phyloP scores from a whole-genome alignment of 139 green algal species.

The Trebouxia sp. region DNA sequence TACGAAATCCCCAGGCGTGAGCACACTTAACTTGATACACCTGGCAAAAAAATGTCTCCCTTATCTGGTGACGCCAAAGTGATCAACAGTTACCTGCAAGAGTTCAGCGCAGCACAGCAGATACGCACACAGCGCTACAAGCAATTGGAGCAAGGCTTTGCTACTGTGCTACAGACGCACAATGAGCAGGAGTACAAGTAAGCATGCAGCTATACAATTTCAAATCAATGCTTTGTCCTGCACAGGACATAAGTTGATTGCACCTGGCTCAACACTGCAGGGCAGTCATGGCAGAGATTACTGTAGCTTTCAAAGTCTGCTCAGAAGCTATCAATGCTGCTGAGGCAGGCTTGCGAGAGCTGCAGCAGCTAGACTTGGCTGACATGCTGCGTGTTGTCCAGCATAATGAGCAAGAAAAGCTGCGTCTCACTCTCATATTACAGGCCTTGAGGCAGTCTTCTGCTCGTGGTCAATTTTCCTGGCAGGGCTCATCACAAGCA shows the following conservation, averaged over 20 bases:
- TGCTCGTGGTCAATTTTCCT: neutral
- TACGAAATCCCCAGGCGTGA: conserved; percentile 32
- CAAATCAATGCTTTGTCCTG: too few species aligned
- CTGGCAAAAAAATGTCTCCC: neutral
- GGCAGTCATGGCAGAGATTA: conserved; percentile 12
- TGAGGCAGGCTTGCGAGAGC: neutral
- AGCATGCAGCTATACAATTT: neutral
- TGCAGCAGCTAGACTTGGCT: conserved; percentile 26
- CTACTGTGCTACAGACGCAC: neutral
- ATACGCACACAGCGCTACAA: neutral
- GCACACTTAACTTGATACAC: neutral
- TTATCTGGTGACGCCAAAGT: neutral
- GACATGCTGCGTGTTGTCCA: conserved; percentile 42
- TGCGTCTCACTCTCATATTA: conserved; percentile 47
- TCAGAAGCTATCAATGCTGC: neutral
- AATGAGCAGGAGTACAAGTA: neutral
- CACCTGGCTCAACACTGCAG: neutral
- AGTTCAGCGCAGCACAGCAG: neutral
- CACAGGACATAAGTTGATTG: neutral
- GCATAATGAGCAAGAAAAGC: conserved; percentile 59
- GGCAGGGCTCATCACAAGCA: neutral
- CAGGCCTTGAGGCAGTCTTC: conserved; percentile 6
- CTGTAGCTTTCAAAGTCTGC: conserved; percentile 5
- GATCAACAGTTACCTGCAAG: neutral
- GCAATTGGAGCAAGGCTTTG: neutral